Conservation (phyloP, 805 yeast species). For the Candida silvicultrix region DNA sequence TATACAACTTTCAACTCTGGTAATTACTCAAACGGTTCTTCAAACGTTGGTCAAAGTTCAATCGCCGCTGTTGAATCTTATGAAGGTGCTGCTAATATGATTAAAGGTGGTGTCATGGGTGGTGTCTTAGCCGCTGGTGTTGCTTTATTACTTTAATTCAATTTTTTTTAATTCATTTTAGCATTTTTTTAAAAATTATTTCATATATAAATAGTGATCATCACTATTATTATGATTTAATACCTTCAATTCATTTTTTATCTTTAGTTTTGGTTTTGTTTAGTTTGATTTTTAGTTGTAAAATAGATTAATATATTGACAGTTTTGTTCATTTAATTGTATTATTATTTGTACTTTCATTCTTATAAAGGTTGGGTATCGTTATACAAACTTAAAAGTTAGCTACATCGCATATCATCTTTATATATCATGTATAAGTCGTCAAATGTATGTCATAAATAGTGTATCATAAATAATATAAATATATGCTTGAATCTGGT, state of each 20-base stretch:
- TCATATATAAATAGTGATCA: too few relatives aligned
- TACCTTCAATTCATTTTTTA: too few relatives aligned
- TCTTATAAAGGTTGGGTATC: too few relatives aligned
- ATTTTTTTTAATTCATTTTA: too few relatives aligned
- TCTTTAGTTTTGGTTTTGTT: not conserved
- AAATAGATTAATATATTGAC: not conserved
- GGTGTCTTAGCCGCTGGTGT: conserved; percentile 23
- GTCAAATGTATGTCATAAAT: not conserved
- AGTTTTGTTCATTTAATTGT: not conserved
- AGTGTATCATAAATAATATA: not conserved
- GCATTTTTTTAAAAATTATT: too few relatives aligned
- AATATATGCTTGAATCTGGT: too few relatives aligned
- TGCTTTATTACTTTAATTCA: conserved; percentile 17
- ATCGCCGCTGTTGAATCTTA: conserved; percentile 21
- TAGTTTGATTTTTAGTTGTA: not conserved
- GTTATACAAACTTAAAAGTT: too few relatives aligned
- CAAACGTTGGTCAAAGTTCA: conserved; percentile 25
- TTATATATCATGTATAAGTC: too few relatives aligned
- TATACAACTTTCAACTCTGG: conserved; percentile 20
- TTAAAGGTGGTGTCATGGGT: conserved; percentile 16
- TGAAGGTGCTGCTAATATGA: conserved; percentile 17
- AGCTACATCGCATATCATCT: too few relatives aligned
- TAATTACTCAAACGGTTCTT: conserved; percentile 34
- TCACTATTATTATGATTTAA: too few relatives aligned
- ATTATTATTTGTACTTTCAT: too few relatives aligned